Percentiles rank a stretch among this genome's conserved stretches.
Conservation (phyloP, 306 rosid species). For the Sophora flavescens region DNA sequence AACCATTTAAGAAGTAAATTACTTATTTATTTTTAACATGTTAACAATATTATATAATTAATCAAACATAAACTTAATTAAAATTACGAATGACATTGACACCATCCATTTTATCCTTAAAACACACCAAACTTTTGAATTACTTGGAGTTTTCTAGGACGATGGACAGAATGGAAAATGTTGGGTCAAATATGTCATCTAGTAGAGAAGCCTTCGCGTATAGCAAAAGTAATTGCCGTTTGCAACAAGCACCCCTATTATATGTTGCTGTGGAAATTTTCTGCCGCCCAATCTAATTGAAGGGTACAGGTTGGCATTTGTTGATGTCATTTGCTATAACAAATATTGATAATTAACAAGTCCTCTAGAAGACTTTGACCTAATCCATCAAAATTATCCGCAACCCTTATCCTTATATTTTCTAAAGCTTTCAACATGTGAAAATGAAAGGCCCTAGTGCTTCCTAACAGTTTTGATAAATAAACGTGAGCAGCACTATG, state of each 20-base stretch:
- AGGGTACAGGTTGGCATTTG: slow-evolving; percentile 27
- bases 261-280: slow-evolving; percentile 16
- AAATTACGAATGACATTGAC: neutral
- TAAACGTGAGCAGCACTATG: slow-evolving; percentile 5
- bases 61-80: neutral
- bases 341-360: slow-evolving; percentile 8
- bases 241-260: slow-evolving; percentile 4
- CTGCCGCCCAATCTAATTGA: slow-evolving; percentile 32
- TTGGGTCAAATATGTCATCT: slow-evolving; percentile 17
- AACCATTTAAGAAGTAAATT: neutral
- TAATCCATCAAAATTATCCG: neutral
- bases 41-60: neutral
- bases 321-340: slow-evolving; percentile 17
- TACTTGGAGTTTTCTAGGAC: neutral
- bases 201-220: slow-evolving; percentile 18
- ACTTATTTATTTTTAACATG: slow-evolving; percentile 1
- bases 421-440: neutral
- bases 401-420: neutral
- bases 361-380: slow-evolving; percentile 44
- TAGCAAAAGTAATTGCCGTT: slow-evolving; percentile 3
- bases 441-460: neutral
- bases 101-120: neutral
- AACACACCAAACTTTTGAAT: neutral
- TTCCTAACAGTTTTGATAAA: neutral
- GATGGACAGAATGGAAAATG: slow-evolving; percentile 3